Percentiles rank a stretch among this genome's conserved stretches.
Evolutionary conservation across 495 filamentous ascomycete genomes (phyloP).

Genomic region (Neurospora sp.): DNA sequence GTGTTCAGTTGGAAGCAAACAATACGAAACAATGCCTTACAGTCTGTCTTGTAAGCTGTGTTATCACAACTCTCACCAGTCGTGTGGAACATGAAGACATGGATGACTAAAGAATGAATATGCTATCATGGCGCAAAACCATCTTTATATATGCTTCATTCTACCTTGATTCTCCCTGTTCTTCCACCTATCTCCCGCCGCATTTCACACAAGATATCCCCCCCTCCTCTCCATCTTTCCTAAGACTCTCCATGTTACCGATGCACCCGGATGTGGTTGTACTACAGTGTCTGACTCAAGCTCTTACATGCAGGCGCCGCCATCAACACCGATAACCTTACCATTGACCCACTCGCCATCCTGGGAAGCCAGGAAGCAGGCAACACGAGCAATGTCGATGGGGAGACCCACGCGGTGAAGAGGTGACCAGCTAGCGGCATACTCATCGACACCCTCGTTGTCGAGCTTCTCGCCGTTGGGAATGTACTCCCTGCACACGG

Average conservation of each 20-base stretch:
- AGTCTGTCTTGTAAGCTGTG: not conserved
- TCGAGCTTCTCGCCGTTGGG: constrained; percentile 42
- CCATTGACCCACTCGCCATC: constrained; percentile 61
- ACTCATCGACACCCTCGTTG: constrained; percentile 30
- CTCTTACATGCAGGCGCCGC: constrained; percentile 38
- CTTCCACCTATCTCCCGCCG: not conserved
- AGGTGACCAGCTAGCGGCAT: constrained; percentile 47
- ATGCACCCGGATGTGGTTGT: not conserved
- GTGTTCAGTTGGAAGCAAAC: not conserved
- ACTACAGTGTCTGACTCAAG: not conserved
- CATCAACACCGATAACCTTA: constrained; percentile 41
- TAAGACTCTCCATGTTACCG: not conserved
- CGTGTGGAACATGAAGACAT: not conserved
- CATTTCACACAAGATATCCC: not conserved
- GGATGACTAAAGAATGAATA: not conserved
- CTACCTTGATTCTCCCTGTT: not conserved
- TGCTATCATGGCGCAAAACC: not conserved
- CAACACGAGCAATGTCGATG: constrained; percentile 54
- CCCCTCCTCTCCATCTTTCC: not conserved
- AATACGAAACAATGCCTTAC: not conserved
- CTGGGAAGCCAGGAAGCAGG: constrained; percentile 53
- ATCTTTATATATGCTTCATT: not conserved
- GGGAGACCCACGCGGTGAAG: constrained; percentile 52
- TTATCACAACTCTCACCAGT: not conserved
- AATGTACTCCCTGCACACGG: constrained; percentile 55